Base-by-base conservation (phyloP, 305 asterid genomes). In the Fraxinus velutina region DNA sequence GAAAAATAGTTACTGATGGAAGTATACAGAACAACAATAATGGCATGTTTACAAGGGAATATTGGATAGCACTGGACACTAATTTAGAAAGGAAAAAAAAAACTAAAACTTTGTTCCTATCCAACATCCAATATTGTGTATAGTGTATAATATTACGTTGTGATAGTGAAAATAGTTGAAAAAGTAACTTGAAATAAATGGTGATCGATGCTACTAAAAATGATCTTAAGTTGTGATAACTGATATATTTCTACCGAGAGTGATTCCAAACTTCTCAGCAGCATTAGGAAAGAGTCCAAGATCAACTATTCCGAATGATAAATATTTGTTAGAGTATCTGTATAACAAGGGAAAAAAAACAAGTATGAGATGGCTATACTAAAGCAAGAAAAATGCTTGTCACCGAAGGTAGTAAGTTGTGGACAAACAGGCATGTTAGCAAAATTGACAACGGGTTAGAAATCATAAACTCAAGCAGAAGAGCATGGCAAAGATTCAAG, bases 241-340 rank as follows among this genome's bases (percentile, higher is more conserved):
- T 30, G 34, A 74, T 13, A 78, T 39, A 21, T 78, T 80, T 90
- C 74, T 82, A 95, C 99, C 96, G 34, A 91, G 96, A 78, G 91
- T 60, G 76, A 95, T 88, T 82, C 94, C 98, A 75, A 95, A 90
- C 85, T 92, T 95, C 88, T 92, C 98, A 55, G 98, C 99, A 76
- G 92, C 97, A 88, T 95, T 95, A 62, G 98, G 99, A 83, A 95
- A 94, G 87, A 94, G 97, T 77, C 99, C 98, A 71, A 95, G 93
- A 92, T 95, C 98, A 87, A 94, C 91, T 39, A 85, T 86, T 84
- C 93, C 99, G 81, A 95, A 95, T 36, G 97, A 95, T 84, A 94
- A 75, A 80, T 87, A 88, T 87, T 92, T 89, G 89, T 87, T 92
- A 55, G 99, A 94, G 86, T 92, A 95, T 83, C 99, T 95, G 92